A percentile compares a stretch with the other conserved stretches of the same genome.
These are phyloP conservation scores for Hericium alpestre DNA, from an alignment of 768 basidiomycete species.

Conservation along the genomic window DNA sequence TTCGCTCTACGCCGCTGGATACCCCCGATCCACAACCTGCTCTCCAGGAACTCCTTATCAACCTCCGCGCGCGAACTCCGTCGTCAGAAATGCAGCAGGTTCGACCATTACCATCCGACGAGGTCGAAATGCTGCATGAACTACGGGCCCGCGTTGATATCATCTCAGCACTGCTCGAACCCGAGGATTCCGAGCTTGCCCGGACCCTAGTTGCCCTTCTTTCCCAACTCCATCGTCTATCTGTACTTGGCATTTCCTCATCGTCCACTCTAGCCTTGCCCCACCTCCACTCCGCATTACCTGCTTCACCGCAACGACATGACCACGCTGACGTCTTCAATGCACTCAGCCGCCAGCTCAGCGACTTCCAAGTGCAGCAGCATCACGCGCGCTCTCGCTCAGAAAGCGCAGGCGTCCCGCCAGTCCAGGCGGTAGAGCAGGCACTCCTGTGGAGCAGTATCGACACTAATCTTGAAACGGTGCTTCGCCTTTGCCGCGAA, in stretches of 20 bases:
- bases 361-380: conserved; percentile 9
- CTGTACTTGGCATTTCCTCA: conserved; percentile 19
- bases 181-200: conserved; percentile 52
- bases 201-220: conserved; percentile 61
- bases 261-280: conserved; percentile 17
- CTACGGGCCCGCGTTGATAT: conserved; percentile 43
- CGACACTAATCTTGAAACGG: conserved; percentile 11
- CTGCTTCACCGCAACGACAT: conserved; percentile 2
- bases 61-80: conserved; percentile 43
- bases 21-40: conserved; percentile 29
- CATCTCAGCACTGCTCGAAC: conserved; percentile 31
- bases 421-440: conserved; percentile 12
- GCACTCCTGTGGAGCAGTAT: conserved; percentile 12
- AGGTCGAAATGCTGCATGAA: conserved; percentile 48
- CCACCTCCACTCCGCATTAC: background rate
- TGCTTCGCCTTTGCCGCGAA: conserved; percentile 10
- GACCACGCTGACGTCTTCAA: conserved; percentile 19
- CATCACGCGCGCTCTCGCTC: conserved; percentile 5
- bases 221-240: conserved; percentile 54
- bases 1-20: conserved; percentile 18
- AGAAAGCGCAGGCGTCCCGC: conserved; percentile 1
- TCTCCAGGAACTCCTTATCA: conserved; percentile 50
- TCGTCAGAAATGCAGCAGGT: conserved; percentile 39
- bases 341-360: conserved; percentile 9
- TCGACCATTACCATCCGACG: conserved; percentile 23